Evolutionary conservation across 75 land plant genomes (phyloP), one percentile per base, ranked within the genome.

Genomic region (Selaginella tamariscina): DNA sequence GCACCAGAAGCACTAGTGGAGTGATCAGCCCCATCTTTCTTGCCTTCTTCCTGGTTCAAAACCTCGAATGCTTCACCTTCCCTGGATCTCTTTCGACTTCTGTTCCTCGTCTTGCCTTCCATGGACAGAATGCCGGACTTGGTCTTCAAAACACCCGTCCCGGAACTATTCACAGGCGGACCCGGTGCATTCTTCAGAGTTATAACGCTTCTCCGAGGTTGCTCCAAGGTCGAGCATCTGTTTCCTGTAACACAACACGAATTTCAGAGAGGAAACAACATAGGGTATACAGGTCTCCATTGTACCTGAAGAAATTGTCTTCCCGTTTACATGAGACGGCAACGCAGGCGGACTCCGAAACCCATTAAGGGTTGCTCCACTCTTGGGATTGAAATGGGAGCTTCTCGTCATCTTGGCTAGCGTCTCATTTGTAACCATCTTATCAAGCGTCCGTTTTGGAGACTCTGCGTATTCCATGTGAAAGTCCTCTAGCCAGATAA

Each of bases 391-490:
- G 49, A 39, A 39, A 39, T 39, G 49, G 49, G 49, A 39, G 15
- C 49, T 39, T 39, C 49, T 39, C 15, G 49, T 39, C 49, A 39
- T 39, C 49, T 39, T 39, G 49, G 49, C 49, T 39, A 39, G 49
- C 49, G 49, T 39, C 15, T 39, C 49, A 15, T 39, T 39, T 5
- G 49, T 39, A 5, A 39, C 15, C 49, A 39, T 39, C 49, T 39
- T 39, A 5, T 39, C 49, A 5, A 39, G 49, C 49, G 15, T 39
- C 49, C 49, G 11, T 39, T 39, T 39, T 5, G 49, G 15, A 5
- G 49, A 39, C 49, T 39, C 49, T 39, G 49, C 49, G 49, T 39
- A 39, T 39, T 39, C 49, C 49, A 39, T 39, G n/a, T n/a, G n/a
- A n/a, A n/a, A n/a, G n/a, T n/a, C n/a, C n/a, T n/a, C n/a, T n/a